Evolutionary conservation across 23 red algal species (phyloP).

Genomic region (Gracilaria gracilis): DNA sequence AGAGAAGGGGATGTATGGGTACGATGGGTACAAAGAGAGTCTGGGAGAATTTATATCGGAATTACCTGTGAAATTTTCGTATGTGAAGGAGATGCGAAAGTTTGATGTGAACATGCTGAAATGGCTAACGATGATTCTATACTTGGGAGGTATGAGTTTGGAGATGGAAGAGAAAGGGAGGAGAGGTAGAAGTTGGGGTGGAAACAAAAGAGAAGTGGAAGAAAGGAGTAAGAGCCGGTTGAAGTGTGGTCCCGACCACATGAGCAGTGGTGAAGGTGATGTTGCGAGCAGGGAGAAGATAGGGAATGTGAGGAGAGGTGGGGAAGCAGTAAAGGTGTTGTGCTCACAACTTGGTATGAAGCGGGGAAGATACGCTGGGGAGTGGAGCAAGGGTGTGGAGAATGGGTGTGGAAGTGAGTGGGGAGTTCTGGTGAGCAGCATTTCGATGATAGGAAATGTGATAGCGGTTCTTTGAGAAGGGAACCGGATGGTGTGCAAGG

Average conservation of each 20-base stretch:
- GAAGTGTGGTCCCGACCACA: too few relatives aligned
- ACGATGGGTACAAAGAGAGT: background rate
- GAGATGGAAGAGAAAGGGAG: background rate
- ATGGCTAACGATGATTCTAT: background rate
- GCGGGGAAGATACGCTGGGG: too few relatives aligned
- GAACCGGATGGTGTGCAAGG: too few relatives aligned
- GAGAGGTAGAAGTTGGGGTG: background rate
- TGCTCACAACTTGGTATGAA: too few relatives aligned
- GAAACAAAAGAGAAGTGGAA: too few relatives aligned
- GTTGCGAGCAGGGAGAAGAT: too few relatives aligned
- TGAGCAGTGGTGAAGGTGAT: too few relatives aligned
- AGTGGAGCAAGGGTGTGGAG: too few relatives aligned
- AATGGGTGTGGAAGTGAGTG: background rate
- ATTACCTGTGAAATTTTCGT: background rate
- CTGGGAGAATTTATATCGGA: background rate
- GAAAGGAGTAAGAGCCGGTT: too few relatives aligned
- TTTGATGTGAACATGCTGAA: constrained; percentile 11
- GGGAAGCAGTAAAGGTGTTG: too few relatives aligned
- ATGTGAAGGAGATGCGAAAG: background rate
- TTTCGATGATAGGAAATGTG: background rate
- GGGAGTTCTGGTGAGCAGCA: background rate
- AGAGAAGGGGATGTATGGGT: background rate
- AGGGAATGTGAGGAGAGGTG: too few relatives aligned
- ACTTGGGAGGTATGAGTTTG: background rate
- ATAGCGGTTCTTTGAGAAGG: background rate